These are phyloP conservation scores for Globisporangium apiculatum DNA, from an alignment of 352 stramenopile genomes.

Conservation along the genomic window DNA sequence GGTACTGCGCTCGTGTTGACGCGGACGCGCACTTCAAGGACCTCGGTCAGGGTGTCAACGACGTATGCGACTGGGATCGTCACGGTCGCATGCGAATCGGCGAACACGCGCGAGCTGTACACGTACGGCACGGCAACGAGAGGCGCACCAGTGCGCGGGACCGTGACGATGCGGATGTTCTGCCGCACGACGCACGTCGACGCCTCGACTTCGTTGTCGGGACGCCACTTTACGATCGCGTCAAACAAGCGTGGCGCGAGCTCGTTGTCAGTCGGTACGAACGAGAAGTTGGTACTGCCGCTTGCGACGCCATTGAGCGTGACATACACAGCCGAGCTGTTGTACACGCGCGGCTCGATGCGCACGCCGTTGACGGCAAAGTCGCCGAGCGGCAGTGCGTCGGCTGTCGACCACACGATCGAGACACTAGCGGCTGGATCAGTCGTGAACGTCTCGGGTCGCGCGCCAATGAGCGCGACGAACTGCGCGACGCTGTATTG, in stretches of 20 bases:
- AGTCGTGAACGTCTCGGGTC: not conserved
- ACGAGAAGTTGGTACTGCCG: not conserved
- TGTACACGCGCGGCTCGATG: conserved; percentile 3
- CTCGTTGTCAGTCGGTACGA: not conserved
- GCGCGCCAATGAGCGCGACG: not conserved
- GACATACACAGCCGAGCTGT: conserved; percentile 8
- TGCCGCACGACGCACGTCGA: conserved; percentile 11
- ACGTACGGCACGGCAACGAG: conserved; percentile 12
- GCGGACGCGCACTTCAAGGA: conserved; percentile 7
- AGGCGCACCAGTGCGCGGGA: conserved; percentile 5
- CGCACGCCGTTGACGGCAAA: conserved; percentile 6
- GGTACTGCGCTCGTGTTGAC: conserved; percentile 4
- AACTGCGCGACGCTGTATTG: conserved; percentile 1
- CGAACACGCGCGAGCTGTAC: conserved; percentile 22
- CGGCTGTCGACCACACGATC: conserved; percentile 5
- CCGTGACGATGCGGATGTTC: conserved; percentile 12
- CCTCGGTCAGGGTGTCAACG: not conserved
- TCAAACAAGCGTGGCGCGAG: conserved; percentile 4
- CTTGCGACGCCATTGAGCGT: not conserved
- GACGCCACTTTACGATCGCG: conserved; percentile 12
- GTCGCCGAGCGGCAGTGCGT: not conserved
- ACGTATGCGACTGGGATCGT: conserved; percentile 19
- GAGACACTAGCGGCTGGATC: not conserved
- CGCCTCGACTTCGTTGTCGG: no score
- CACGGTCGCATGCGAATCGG: conserved; percentile 9